Percentiles rank a stretch among this genome's conserved stretches.
phyloP scores from a whole-genome alignment of 108 stramenopile genomes.

The Pseudonitzschia multiseries region DNA sequence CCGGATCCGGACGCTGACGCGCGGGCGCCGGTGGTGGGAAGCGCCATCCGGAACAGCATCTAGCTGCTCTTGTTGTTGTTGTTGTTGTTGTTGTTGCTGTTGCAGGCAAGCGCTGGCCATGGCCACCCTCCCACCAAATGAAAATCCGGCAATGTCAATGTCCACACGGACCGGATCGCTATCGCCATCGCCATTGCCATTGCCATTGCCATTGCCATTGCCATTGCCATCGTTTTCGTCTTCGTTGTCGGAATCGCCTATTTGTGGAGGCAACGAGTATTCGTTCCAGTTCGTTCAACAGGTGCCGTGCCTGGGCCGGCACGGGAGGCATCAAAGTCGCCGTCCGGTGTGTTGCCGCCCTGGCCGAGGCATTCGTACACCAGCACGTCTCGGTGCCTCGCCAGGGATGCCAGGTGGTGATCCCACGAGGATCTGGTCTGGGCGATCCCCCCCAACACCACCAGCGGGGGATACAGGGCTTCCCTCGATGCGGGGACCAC shows the following conservation, averaged over 20 bases:
- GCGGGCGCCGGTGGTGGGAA: neutral
- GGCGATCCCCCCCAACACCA: slow-evolving; percentile 59
- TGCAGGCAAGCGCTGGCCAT: slow-evolving; percentile 50
- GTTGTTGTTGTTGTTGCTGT: too few relatives aligned
- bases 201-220: too few relatives aligned
- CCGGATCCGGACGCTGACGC: neutral
- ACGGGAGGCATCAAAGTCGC: slow-evolving; percentile 35
- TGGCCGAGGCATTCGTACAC: slow-evolving; percentile 61
- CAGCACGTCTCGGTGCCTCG: slow-evolving; percentile 39
- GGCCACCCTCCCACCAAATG: slow-evolving; percentile 62
- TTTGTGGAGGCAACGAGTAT: slow-evolving; percentile 5
- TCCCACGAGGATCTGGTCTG: slow-evolving; percentile 64
- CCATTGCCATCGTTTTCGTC: too few relatives aligned
- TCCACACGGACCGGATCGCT: neutral
- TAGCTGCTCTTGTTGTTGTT: too few relatives aligned
- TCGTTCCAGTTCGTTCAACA: slow-evolving; percentile 39
- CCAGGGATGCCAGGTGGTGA: slow-evolving; percentile 42
- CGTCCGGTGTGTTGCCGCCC: slow-evolving; percentile 26
- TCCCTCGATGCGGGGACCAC: neutral
- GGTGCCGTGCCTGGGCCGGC: slow-evolving; percentile 38
- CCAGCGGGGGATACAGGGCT: slow-evolving; percentile 36
- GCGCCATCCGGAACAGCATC: too few relatives aligned
- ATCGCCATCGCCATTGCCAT: too few relatives aligned
- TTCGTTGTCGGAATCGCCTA: neutral
- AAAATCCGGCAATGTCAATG: slow-evolving; percentile 64